phyloP scores from a whole-genome alignment of 2,329 filamentous ascomycete species.

The Colletotrichum theobromicola region DNA sequence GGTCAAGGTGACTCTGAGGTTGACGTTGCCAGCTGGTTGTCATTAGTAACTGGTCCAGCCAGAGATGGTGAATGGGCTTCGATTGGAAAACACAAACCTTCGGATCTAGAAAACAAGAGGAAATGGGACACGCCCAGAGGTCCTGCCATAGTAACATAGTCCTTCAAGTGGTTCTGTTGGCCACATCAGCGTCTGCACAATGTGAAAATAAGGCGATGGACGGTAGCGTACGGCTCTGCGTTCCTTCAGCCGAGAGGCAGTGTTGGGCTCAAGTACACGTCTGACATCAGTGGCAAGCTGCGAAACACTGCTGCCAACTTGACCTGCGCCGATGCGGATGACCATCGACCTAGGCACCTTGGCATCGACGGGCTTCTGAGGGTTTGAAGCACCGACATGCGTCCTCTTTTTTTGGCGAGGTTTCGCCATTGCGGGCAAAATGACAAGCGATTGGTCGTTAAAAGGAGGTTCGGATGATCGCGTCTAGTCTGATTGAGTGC shows the following conservation, averaged over 20 bases:
- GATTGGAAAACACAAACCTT: slow-evolving; percentile 49
- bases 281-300: slow-evolving; percentile 92
- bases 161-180: slow-evolving; percentile 74
- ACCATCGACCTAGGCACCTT: slow-evolving; percentile 92
- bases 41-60: not conserved
- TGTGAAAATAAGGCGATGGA: not conserved
- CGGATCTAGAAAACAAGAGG: slow-evolving; percentile 89
- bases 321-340: slow-evolving; percentile 92
- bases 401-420: slow-evolving; percentile 88
- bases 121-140: slow-evolving; percentile 93
- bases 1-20: slow-evolving; percentile 84
- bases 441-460: slow-evolving; percentile 2
- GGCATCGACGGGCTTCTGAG: slow-evolving; percentile 61
- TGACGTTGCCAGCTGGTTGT: slow-evolving; percentile 75
- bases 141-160: slow-evolving; percentile 95
- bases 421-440: slow-evolving; percentile 69
- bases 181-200: not conserved
- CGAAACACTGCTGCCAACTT: slow-evolving; percentile 89
- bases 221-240: slow-evolving; percentile 63
- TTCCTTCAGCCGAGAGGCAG: slow-evolving; percentile 87
- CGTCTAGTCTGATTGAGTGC: not conserved
- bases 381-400: slow-evolving; percentile 72
- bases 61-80: not conserved
- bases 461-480: slow-evolving; percentile 7
- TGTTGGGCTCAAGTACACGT: slow-evolving; percentile 94